Evolutionary conservation across 202 grass and related monocot genomes (phyloP).

Genomic region (Setaria italica): DNA sequence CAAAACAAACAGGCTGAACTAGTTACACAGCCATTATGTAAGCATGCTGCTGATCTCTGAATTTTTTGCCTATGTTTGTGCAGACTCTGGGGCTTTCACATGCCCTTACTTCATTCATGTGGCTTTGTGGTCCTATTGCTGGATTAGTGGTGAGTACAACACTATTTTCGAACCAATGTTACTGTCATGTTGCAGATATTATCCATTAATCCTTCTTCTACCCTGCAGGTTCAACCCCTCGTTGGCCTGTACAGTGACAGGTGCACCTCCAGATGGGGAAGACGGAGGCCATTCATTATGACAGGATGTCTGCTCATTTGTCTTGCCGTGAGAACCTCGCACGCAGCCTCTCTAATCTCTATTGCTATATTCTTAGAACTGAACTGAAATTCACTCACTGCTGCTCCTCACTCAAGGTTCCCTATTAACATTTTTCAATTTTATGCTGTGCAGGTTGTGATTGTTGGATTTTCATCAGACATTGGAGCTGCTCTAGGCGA

Average conservation of each 20-base stretch:
- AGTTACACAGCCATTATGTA: neutral
- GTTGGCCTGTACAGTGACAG: conserved; percentile 88
- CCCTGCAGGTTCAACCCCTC: conserved; percentile 81
- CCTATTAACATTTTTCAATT: neutral
- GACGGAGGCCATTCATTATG: conserved; percentile 88
- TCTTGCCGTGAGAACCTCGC: conserved; percentile 59
- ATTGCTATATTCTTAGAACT: neutral
- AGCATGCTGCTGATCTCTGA: conserved; percentile 31
- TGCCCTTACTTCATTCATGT: conserved; percentile 92
- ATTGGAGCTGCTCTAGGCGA: conserved; percentile 82
- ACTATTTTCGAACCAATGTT: neutral
- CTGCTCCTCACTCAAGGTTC: neutral
- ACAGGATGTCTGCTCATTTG: conserved; percentile 74
- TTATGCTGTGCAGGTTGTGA: conserved; percentile 57
- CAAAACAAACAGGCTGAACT: neutral
- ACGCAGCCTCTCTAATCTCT: neutral
- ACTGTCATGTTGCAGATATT: neutral
- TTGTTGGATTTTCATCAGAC: conserved; percentile 90
- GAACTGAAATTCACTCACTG: neutral
- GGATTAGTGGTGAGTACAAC: conserved; percentile 74
- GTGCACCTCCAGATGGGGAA: conserved; percentile 65
- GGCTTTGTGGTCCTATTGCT: conserved; percentile 96
- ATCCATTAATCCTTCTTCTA: conserved; percentile 11
- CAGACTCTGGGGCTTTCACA: conserved; percentile 96
- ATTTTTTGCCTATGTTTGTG: conserved; percentile 34